Percentiles rank a stretch among this genome's conserved stretches.
Conservation (phyloP, 2,329 filamentous ascomycete species). For the Cadophora malorum region DNA sequence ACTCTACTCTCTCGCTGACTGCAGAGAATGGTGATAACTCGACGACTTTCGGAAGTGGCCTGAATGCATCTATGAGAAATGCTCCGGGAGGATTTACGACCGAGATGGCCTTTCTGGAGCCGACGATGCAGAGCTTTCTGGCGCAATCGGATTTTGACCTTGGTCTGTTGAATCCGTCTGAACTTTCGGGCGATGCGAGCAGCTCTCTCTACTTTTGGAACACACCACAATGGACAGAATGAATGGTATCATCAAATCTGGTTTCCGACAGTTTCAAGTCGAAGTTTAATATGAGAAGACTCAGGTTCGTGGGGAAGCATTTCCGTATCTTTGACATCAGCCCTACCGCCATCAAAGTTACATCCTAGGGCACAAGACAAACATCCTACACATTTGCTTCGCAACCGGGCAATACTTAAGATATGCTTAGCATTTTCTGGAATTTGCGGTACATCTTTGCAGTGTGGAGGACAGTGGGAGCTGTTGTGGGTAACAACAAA, state of each 20-base stretch:
- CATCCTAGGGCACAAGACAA: background rate
- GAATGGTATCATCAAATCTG: background rate
- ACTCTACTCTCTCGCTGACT: background rate
- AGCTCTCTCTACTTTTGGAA: slow-evolving; percentile 15
- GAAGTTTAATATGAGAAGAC: background rate
- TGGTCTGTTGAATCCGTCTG: slow-evolving; percentile 4
- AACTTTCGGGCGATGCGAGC: slow-evolving; percentile 10
- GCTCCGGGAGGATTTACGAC: slow-evolving; percentile 14
- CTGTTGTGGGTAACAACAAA: background rate
- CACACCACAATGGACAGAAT: slow-evolving; percentile 16
- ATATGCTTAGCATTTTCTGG: no score
- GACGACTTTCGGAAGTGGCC: slow-evolving; percentile 1
- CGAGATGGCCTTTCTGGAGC: slow-evolving; percentile 17
- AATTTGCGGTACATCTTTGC: background rate
- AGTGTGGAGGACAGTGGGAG: background rate
- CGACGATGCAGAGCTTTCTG: slow-evolving; percentile 16
- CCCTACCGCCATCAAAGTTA: background rate
- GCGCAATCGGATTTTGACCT: slow-evolving; percentile 18
- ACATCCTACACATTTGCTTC: no score
- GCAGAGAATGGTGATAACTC: slow-evolving; percentile 6
- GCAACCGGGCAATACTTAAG: no score
- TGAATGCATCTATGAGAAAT: slow-evolving; percentile 14
- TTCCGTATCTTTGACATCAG: background rate
- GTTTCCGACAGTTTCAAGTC: background rate
- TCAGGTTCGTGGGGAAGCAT: background rate